These are phyloP conservation scores for Gossypium ekmanianum DNA, from an alignment of 345 rosid species.

Conservation along the genomic window DNA sequence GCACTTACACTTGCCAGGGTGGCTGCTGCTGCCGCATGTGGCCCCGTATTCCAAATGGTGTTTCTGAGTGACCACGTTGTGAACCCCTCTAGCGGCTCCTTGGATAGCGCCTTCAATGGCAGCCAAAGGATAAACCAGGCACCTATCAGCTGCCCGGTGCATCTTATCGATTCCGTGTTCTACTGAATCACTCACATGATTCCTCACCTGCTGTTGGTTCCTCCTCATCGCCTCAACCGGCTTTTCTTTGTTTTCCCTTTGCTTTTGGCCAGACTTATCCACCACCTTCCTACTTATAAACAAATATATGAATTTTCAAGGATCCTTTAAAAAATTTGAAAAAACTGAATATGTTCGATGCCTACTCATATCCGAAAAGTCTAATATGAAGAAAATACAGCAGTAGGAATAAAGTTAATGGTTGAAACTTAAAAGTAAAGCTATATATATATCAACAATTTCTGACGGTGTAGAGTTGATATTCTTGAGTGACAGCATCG, in stretches of 20 bases:
- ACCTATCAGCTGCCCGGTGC: slow-evolving; percentile 1
- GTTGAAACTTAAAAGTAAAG: not conserved
- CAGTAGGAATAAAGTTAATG: not conserved
- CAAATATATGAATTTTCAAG: not conserved
- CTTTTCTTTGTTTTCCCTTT: not conserved
- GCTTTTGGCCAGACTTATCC: not conserved
- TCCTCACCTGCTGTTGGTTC: not conserved
- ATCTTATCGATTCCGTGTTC: not conserved
- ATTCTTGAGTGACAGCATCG: not conserved
- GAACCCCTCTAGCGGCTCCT: slow-evolving; percentile 14
- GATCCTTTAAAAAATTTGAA: no score
- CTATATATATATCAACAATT: not conserved
- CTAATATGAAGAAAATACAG: not conserved
- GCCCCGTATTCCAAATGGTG: not conserved
- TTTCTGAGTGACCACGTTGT: slow-evolving; percentile 2
- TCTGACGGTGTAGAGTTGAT: not conserved
- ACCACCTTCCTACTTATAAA: not conserved
- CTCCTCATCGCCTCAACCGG: not conserved
- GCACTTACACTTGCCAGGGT: not conserved
- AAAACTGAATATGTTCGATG: no score
- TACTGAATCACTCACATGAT: not conserved
- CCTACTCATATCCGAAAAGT: not conserved
- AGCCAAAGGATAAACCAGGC: slow-evolving; percentile 12
- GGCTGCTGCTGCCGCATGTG: not conserved
- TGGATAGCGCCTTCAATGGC: not conserved